Evolutionary conservation across 768 basidiomycete species (phyloP).

Genomic region (Suillus occidentalis): DNA sequence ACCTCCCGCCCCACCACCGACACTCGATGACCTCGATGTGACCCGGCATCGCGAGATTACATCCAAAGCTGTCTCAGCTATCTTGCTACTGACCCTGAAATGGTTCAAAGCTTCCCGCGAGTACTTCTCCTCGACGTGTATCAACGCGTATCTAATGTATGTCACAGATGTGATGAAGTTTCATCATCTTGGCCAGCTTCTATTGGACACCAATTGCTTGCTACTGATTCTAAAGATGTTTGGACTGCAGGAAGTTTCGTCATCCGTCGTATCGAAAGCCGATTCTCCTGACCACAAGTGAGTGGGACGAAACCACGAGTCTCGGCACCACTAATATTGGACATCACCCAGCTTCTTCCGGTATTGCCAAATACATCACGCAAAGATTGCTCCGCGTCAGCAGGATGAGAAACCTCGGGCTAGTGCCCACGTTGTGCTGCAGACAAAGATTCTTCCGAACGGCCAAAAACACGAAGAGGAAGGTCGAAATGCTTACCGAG

Average conservation of each 20-base stretch:
- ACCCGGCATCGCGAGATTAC: slow-evolving; percentile 96
- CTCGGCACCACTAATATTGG: background rate
- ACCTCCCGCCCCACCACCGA: slow-evolving; percentile 63
- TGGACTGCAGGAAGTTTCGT: slow-evolving; percentile 89
- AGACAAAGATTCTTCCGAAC: slow-evolving; percentile 62
- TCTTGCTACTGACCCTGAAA: slow-evolving; percentile 84
- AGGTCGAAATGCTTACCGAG: slow-evolving; percentile 85
- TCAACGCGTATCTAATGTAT: slow-evolving; percentile 1
- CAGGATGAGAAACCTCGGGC: slow-evolving; percentile 66
- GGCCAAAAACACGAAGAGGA: slow-evolving; percentile 82
- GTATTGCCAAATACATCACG: slow-evolving; percentile 81
- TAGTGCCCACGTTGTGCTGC: slow-evolving; percentile 57
- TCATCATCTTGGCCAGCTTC: slow-evolving; percentile 92
- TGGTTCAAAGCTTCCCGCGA: slow-evolving; percentile 99
- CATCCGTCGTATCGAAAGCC: slow-evolving; percentile 81
- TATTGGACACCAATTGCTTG: slow-evolving; percentile 94
- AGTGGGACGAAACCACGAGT: slow-evolving; percentile 18
- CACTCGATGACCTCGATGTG: slow-evolving; percentile 89
- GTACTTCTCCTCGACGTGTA: slow-evolving; percentile 31
- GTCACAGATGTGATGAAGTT: slow-evolving; percentile 93
- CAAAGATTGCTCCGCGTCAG: slow-evolving; percentile 58
- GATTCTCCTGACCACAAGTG: slow-evolving; percentile 88
- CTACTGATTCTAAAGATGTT: slow-evolving; percentile 97
- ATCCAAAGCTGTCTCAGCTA: slow-evolving; percentile 95
- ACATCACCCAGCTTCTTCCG: slow-evolving; percentile 81